Base-by-base conservation (phyloP, 106 monocot species). In the Phalaenopsis aphrodite region DNA sequence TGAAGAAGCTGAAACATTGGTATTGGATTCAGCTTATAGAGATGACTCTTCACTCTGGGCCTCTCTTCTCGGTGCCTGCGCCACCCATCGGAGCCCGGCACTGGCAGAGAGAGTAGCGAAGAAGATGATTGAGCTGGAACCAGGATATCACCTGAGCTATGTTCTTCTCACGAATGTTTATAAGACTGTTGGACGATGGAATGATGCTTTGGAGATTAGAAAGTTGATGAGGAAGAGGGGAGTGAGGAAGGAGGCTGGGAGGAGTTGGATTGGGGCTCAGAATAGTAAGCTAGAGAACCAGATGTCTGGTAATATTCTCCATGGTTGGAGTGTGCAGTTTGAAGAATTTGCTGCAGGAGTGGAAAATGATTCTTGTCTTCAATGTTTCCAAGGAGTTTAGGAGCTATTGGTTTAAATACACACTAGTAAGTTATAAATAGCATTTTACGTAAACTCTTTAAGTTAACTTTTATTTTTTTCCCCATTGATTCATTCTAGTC, bases 121-220 rank as follows among this genome's bases (percentile, higher is more conserved):
- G 81, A 95, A 86, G 84, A 91, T 95, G 89, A 93, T 94, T 71
- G 84, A 88, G 72, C 80, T 95, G 81, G 93, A 95, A n/a, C 93
- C 99, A 1, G 48, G 84, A 38, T 88, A 87, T 76, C 89, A 99
- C 83, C 65, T 95, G 79, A 93, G 94, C 82, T 99, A 99, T 79
- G 85, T 99, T 77, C 87, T 99, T 81, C 91, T 99, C 15, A 84
- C 88, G 5, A 99, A 94, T 77, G 84, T 93, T 56, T 99, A 95
- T 64, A 99, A 87, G 80, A 82, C 77, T 41, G 73, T 85, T 15
- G 87, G 88, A 5, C 57, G 89, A 66, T 99, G 92, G 94, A 78
- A 91, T 49, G 91, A 93, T 45, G 99, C 99, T 42, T 21, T 81
- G 65, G 79, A 99, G 79, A 78, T 99, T 19, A 39, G 94, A 56